These are phyloP conservation scores for Pyrenochaeta sp. DNA, from an alignment of 2,329 filamentous ascomycete genomes.

Conservation along the genomic window DNA sequence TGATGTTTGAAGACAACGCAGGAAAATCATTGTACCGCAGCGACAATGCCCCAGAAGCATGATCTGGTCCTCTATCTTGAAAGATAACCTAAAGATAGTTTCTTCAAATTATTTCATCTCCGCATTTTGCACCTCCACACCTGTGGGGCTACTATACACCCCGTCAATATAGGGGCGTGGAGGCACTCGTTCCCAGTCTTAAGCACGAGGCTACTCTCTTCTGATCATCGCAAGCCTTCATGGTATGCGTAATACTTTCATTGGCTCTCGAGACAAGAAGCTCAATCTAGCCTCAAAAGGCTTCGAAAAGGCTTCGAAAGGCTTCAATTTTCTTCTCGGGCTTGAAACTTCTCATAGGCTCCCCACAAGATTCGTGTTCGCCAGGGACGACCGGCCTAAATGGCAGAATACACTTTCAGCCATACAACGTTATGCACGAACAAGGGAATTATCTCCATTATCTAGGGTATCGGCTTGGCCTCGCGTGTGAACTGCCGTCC, in stretches of 20 bases:
- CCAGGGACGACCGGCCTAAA: slow-evolving; percentile 11
- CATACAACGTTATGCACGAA: slow-evolving; percentile 11
- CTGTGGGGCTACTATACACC: not conserved
- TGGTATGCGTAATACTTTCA: no score
- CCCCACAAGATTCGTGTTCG: slow-evolving; percentile 17
- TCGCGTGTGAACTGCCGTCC: slow-evolving; percentile 26
- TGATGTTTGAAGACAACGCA: no score
- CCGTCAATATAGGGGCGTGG: not conserved
- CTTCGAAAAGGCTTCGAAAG: no score
- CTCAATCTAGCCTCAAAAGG: no score
- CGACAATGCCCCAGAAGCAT: no score
- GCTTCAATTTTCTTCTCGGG: not conserved
- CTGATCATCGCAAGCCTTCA: no score
- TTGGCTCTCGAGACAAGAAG: no score
- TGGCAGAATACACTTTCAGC: slow-evolving; percentile 16
- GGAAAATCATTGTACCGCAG: no score
- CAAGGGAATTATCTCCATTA: slow-evolving; percentile 14
- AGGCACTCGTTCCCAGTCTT: no score
- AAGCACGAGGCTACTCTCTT: no score
- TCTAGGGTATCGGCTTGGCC: slow-evolving; percentile 3
- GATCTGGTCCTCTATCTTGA: no score
- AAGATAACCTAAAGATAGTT: not conserved
- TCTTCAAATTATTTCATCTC: not conserved
- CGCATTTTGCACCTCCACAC: not conserved
- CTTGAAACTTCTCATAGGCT: slow-evolving; percentile 1